Evolutionary conservation across 2,329 filamentous ascomycete species (phyloP), one percentile per base, ranked within the genome.

Genomic region (Trichothecium sympodiale): DNA sequence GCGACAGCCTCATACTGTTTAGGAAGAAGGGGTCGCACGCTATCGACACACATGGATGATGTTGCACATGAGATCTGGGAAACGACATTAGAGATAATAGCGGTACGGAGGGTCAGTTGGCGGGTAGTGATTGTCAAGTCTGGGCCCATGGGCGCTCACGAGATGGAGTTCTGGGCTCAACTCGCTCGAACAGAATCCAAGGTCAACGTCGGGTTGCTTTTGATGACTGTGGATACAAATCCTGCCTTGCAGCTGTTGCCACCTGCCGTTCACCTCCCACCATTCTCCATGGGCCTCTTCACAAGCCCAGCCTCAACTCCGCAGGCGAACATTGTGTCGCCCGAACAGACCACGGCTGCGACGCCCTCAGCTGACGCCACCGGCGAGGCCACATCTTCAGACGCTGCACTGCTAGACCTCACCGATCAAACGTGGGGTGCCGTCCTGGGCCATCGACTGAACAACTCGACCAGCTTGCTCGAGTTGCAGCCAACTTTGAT

Each of bases 391-490:
- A 56, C 61, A 4, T 41, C 50, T 25, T 6, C 20, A 5, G 82
- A 88, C 38, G 74, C 80, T 1, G 72, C 80, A 15, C 69, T 93
- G 9, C 61, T 83, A 14, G 83, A 91, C 49, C 57, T 74, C 2
- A 77, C 77, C 1, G 84, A 91, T 47, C 80, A 84, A 43, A 81
- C 74, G 1, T 89, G 81, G 79, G 83, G 79, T 15, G 71, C 83
- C 5, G 64, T 91, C 13, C 67, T 83, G 29, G 69, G 74, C 1
- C 80, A 85, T 50, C 67, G 76, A 12, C 62, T 80, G 13, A 76
- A 71, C 53, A 79, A 74, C 48, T 71, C 75, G 0, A 57, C 64
- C 8, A 69, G 69, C 3, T 59, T 71, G 13, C 59, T 69, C 5
- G 72, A 77, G 30, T 54, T 71, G 27, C 69, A 65, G 33, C 71